Conservation (phyloP, 768 basidiomycete genomes). For the Porpolomopsis calyptriformis region DNA sequence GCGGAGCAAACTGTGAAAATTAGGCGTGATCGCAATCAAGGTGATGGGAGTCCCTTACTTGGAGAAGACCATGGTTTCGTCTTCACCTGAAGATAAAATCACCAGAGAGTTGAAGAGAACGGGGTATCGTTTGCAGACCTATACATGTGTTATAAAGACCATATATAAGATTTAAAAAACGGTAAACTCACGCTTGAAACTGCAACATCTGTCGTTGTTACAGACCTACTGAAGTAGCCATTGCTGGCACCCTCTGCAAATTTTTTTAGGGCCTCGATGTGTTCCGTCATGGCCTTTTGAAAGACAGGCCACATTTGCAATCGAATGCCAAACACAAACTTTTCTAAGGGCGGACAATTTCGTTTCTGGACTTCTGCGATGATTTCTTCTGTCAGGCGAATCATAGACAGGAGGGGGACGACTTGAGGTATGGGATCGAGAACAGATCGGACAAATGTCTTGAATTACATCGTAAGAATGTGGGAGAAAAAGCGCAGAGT, state of each 20-base stretch:
- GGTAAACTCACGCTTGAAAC: conserved; percentile 45
- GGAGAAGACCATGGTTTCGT: conserved; percentile 94
- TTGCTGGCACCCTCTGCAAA: conserved; percentile 61
- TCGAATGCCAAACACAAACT: conserved; percentile 69
- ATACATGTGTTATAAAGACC: conserved; percentile 8
- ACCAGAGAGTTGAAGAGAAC: conserved; percentile 76
- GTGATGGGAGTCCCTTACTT: conserved; percentile 46
- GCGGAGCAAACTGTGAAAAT: conserved; percentile 55
- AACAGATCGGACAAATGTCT: conserved; percentile 61
- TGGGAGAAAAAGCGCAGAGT: conserved; percentile 1
- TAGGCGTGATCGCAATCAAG: conserved; percentile 1
- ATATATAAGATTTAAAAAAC: not conserved
- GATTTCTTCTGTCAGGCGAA: conserved; percentile 78
- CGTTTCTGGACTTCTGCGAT: conserved; percentile 67
- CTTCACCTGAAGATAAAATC: conserved; percentile 67
- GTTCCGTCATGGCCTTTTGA: conserved; percentile 77
- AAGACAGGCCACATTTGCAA: conserved; percentile 91
- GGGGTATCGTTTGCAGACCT: conserved; percentile 73
- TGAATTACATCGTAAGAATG: conserved; percentile 2
- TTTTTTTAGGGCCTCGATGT: conserved; percentile 74
- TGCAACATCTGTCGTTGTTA: conserved; percentile 54
- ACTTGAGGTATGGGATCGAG: conserved; percentile 68
- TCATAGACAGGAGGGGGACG: conserved; percentile 78
- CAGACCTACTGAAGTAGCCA: conserved; percentile 53
- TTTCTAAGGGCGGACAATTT: conserved; percentile 69